Evolutionary conservation across 163 green algal genomes (phyloP).

Genomic region (Scenedesmus sp.): DNA sequence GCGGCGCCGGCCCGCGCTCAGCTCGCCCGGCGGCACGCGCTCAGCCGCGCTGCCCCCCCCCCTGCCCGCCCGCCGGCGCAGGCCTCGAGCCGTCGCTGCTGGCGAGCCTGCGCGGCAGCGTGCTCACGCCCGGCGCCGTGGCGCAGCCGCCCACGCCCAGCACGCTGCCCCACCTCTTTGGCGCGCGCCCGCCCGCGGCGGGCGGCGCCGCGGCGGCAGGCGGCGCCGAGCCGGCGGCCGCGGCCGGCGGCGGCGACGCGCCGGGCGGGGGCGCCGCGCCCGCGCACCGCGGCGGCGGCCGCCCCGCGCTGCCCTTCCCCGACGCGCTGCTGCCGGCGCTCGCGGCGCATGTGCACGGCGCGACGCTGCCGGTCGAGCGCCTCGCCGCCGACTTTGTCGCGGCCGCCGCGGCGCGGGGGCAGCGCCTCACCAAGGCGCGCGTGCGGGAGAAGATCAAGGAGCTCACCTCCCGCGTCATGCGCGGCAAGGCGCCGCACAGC

Average conservation of each 20-base stretch:
- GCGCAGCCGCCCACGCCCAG: constrained; percentile 15
- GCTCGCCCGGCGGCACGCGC: background rate
- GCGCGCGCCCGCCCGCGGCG: background rate
- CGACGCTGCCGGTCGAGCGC: constrained; percentile 2
- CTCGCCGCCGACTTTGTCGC: constrained; percentile 20
- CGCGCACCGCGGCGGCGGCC: background rate
- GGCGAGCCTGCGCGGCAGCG: background rate
- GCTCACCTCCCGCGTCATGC: constrained; percentile 17
- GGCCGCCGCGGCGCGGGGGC: constrained; percentile 4
- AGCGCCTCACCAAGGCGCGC: constrained; percentile 16
- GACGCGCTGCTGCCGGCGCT: constrained; percentile 26
- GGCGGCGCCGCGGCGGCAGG: background rate
- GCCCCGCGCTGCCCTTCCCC: background rate
- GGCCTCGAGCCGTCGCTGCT: background rate
- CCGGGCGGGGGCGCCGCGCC: background rate
- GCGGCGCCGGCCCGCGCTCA: background rate
- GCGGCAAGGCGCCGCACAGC: background rate
- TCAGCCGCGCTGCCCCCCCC: background rate
- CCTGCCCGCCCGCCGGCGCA: constrained; percentile 12
- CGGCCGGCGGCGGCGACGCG: background rate
- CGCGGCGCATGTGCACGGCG: constrained; percentile 32
- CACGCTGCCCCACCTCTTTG: background rate
- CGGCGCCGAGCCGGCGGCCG: background rate
- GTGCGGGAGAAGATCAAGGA: constrained; percentile 37
- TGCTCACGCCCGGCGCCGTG: too few species aligned